These are phyloP conservation scores for Calamus simplicifolius DNA, from an alignment of 176 grass and related monocot genomes.

Conservation along the genomic window DNA sequence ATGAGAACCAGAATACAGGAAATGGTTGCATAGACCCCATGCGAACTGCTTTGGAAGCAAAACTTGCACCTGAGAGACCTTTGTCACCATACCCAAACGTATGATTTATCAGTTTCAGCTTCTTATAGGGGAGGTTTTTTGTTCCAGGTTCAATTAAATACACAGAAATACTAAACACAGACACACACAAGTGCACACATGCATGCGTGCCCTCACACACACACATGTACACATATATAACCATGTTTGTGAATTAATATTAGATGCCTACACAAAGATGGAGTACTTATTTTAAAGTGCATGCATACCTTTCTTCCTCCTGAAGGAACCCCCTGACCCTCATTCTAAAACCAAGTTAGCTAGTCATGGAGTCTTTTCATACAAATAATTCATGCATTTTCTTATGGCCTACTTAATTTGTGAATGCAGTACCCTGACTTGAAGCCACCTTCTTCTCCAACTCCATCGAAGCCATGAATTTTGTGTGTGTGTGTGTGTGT, in stretches of 20 bases:
- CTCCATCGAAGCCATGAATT: conserved; percentile 9
- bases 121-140: background rate
- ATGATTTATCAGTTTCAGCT: conserved; percentile 19
- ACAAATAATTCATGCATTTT: background rate
- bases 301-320: no score
- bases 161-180: no score
- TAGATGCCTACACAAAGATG: no score
- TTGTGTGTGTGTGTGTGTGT: conserved; percentile 4
- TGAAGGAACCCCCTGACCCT: background rate
- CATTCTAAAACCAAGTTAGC: background rate
- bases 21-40: conserved; percentile 20
- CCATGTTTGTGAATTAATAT: no score
- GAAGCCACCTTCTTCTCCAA: conserved; percentile 45
- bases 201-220: no score
- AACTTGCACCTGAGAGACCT: conserved; percentile 15
- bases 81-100: conserved; percentile 63
- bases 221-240: no score
- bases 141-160: background rate
- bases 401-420: conserved; percentile 6
- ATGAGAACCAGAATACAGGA: background rate
- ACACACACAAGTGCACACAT: no score
- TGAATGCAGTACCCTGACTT: conserved; percentile 50
- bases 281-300: no score
- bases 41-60: conserved; percentile 19
- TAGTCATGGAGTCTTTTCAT: background rate